Base-by-base conservation (phyloP, 2,329 filamentous ascomycete species). In the Stagonosporopsis chrysanthemi region DNA sequence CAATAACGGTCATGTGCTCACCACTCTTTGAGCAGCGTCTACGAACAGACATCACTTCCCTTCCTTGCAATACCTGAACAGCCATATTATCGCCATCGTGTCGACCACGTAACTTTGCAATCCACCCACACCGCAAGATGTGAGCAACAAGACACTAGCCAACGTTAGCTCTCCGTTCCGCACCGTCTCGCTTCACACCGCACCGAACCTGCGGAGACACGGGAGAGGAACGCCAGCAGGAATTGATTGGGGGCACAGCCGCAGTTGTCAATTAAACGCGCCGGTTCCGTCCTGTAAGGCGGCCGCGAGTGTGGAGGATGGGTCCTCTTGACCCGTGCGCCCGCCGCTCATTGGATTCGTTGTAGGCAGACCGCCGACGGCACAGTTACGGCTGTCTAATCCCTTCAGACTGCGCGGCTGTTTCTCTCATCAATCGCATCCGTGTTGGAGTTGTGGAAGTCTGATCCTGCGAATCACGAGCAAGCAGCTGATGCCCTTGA, bases 211-310 rank as follows among this genome's bases (percentile, higher is more conserved):
- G 50, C 45, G 42, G 58, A 50, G 50, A 45, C 28, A 46, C 49
- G 31, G 40, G 45, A 43, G 26, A 45, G 35, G 36, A 33, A 38
- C 50, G 64, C 60, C 52, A 57, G 49, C 19, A 23, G 12, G 8
- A 49, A 42, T 41, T 60, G 54, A 63, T 62, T 62, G 64, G 53
- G 55, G 45, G 44, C 56, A 11, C 56, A 62, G 64, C 58, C 66
- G 66, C 63, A 56, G 23, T 22, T 49, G 56, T 49, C 54, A 31
- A 54, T 45, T 50, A 53, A 39, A 44, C 56, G 56, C 56, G 54
- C 38, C 39, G 39, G 17, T 48, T 43, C 40, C 19, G 54, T 57
- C 31, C 43, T 52, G 54, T 49, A 43, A 46, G 54, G n/a, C 19
- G 39, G 33, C 23, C 38, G 28, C 29, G 43, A 46, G 31, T 43